Evolutionary conservation across 805 yeast species (phyloP).

Genomic region (Wickerhamiella kazuoi): DNA sequence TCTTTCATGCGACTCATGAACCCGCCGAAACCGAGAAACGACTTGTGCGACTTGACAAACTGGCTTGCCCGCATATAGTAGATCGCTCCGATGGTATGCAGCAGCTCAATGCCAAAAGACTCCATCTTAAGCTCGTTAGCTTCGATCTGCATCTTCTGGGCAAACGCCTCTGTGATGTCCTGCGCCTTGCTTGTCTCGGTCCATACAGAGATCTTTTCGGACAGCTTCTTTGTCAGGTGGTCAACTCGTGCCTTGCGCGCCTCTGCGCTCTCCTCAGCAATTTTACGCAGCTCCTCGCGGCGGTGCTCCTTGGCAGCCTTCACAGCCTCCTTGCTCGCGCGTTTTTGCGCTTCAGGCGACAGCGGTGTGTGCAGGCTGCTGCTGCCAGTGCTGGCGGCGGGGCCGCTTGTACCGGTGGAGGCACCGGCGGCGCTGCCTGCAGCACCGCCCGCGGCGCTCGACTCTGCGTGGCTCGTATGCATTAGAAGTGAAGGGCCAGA

Average conservation of each 20-base stretch:
- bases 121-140: conserved; percentile 86
- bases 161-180: conserved; percentile 46
- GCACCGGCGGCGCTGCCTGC: background rate
- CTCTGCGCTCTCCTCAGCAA: conserved; percentile 27
- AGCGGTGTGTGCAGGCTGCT: background rate
- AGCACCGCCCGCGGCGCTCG: background rate
- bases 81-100: conserved; percentile 61
- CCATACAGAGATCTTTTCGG: conserved; percentile 44
- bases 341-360: background rate
- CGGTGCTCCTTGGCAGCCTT: conserved; percentile 20
- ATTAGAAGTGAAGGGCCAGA: no score
- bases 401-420: background rate
- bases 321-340: conserved; percentile 12
- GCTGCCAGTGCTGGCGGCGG: background rate
- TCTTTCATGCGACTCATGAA: conserved; percentile 66
- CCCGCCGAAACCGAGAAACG: conserved; percentile 70
- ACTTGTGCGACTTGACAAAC: conserved; percentile 49
- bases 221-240: conserved; percentile 61
- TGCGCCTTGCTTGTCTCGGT: conserved; percentile 45
- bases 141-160: conserved; percentile 52
- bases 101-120: conserved; percentile 80
- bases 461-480: background rate
- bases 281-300: conserved; percentile 22
- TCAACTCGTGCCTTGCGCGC: conserved; percentile 23
- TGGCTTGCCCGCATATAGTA: conserved; percentile 63